Conservation (phyloP, 1,139 yeast genomes). For the Casaregolazyma lundiana region DNA sequence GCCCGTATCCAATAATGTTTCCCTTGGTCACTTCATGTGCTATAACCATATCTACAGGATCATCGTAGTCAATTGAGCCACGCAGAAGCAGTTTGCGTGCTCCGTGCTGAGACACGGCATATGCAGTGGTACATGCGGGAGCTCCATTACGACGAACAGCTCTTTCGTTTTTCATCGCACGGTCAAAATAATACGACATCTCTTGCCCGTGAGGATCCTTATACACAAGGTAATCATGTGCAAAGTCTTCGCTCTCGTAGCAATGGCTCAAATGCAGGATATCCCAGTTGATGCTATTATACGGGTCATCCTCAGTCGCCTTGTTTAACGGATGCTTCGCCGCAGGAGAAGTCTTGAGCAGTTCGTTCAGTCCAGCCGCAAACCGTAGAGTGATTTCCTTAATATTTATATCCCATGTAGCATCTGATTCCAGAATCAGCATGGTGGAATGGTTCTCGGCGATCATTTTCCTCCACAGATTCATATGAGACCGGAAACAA, state of each 20-base stretch:
- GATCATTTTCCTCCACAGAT: constrained; percentile 17
- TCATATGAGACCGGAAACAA: constrained; percentile 17
- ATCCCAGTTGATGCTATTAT: constrained; percentile 15
- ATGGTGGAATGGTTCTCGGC: constrained; percentile 12
- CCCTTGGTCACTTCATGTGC: constrained; percentile 10
- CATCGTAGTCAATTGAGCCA: constrained; percentile 15
- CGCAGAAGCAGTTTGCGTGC: constrained; percentile 19
- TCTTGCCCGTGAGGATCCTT: constrained; percentile 15
- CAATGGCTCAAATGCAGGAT: constrained; percentile 14
- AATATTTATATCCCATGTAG: constrained; percentile 18
- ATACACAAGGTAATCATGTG: constrained; percentile 9
- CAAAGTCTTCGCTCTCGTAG: constrained; percentile 4
- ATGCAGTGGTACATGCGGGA: constrained; percentile 21
- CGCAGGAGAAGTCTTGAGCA: constrained; percentile 8
- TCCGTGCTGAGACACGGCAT: constrained; percentile 18
- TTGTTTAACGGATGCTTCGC: background rate
- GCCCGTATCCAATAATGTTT: constrained; percentile 13
- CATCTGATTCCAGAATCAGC: constrained; percentile 18
- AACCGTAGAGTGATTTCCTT: constrained; percentile 11
- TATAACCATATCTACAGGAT: constrained; percentile 18
- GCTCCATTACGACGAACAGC: constrained; percentile 12
- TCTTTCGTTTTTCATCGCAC: constrained; percentile 9
- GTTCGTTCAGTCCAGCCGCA: constrained; percentile 15
- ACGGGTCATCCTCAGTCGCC: constrained; percentile 14
- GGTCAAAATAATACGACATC: constrained; percentile 1